Base-by-base conservation (phyloP, 2,329 filamentous ascomycete genomes). In the Aspergillus fischeri region DNA sequence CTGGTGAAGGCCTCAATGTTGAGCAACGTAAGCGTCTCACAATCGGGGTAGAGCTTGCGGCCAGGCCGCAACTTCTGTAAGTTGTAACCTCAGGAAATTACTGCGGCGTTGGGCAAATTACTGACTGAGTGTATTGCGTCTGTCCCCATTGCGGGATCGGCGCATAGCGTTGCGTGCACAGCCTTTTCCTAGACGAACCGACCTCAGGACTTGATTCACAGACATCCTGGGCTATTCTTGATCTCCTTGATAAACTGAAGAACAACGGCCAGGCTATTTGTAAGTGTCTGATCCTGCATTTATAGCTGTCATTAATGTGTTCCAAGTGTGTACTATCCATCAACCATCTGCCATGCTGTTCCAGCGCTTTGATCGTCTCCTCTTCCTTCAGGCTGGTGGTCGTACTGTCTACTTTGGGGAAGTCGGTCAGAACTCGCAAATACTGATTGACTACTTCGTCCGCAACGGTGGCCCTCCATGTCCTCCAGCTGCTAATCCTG, bases 191-290 rank as follows among this genome's bases (percentile, higher is more conserved):
- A 41, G 92, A 96, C 65, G 92, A 96, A 72, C 92, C 92, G 9
- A 96, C 90, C n/a, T 95, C 91, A 27, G 92, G 92, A 77, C 84
- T 96, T 6, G 92, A 96, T 73, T 89, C 86, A 65, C 91, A 96
- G 73, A 95, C 91, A 0, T 92, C 91, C 0, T 96, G 90, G 89
- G 88, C 90, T 63, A 96, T 96, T 68, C 81, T 90, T 51, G 86
- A 90, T 68, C 82, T 96, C 7, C 81, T 96, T 29, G 87, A 92
- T 75, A 96, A 93, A 75, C 81, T 96, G 24, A 90, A 91, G 66
- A 89, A 92, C 71, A 87, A 85, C 58, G 92, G 92, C 20, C 90
- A 93, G 71, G 91, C 92, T 50, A 89, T 96, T 73, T 84, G 28
- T 29, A 29, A 29, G 28, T 29, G 28, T 10, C 28, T 10, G 28